Conservation (phyloP, 1,284 basidiomycete genomes). For the Somion occarium region DNA sequence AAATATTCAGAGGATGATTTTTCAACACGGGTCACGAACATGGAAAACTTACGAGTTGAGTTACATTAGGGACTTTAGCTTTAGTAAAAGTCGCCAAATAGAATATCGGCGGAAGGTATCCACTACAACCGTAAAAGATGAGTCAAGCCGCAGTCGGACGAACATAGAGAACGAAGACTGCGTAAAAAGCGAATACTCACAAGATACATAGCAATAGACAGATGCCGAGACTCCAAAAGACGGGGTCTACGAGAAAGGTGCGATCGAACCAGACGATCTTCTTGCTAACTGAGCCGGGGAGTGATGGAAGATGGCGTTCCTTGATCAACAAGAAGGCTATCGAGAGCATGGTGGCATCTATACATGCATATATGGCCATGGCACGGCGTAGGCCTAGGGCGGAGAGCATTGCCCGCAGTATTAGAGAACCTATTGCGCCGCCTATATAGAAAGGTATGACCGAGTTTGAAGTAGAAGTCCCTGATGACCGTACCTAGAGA, state of each 20-base stretch:
- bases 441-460: conserved; percentile 16
- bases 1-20: no score
- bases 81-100: conserved; percentile 19
- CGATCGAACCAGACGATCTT: conserved; percentile 22
- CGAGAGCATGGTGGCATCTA: conserved; percentile 18
- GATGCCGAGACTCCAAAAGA: conserved; percentile 23
- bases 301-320: conserved; percentile 13
- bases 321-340: conserved; percentile 20
- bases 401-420: conserved; percentile 19
- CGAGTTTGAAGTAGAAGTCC: not conserved
- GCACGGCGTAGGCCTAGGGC: conserved; percentile 17
- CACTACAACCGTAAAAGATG: conserved; percentile 10
- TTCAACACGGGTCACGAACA: no score
- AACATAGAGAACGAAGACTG: no score
- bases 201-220: conserved; percentile 22
- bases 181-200: no score
- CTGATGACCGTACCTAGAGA: conserved; percentile 10
- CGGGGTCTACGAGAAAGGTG: conserved; percentile 21
- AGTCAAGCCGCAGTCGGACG: not conserved
- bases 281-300: no score
- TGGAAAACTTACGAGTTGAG: conserved; percentile 15
- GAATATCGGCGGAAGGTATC: conserved; percentile 23
- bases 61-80: conserved; percentile 17
- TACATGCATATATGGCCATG: conserved; percentile 19
- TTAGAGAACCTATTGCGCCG: conserved; percentile 17